phyloP scores from a whole-genome alignment of 768 basidiomycete genomes.

The Mycena venus region DNA sequence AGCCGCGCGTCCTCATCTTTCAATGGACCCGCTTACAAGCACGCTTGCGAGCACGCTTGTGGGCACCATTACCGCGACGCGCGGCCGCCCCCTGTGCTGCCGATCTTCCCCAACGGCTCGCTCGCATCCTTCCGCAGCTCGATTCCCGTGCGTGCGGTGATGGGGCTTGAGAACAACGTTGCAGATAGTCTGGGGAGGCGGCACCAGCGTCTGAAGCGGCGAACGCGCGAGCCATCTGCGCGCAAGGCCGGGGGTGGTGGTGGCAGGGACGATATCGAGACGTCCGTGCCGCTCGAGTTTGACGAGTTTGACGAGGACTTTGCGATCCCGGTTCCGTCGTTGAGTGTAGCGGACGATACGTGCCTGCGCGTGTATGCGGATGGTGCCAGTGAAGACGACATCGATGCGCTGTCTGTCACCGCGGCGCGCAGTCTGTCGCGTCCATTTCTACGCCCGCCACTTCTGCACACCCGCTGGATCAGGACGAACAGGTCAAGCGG shows the following conservation, averaged over 20 bases:
- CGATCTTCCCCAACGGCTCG: slow-evolving; percentile 82
- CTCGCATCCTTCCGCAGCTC: slow-evolving; percentile 59
- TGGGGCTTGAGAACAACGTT: slow-evolving; percentile 67
- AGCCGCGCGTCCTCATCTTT: slow-evolving; percentile 69
- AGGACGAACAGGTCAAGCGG: slow-evolving; percentile 50
- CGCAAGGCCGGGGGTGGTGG: slow-evolving; percentile 40
- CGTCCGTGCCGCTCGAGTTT: slow-evolving; percentile 68
- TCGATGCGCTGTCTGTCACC: slow-evolving; percentile 40
- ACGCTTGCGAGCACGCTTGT: slow-evolving; percentile 81
- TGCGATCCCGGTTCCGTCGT: slow-evolving; percentile 31
- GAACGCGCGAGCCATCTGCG: slow-evolving; percentile 60
- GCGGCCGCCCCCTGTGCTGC: slow-evolving; percentile 64
- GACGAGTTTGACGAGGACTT: slow-evolving; percentile 81
- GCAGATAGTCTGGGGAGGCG: slow-evolving; percentile 73
- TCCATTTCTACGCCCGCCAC: slow-evolving; percentile 57
- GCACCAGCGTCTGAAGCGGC: slow-evolving; percentile 62
- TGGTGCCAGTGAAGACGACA: slow-evolving; percentile 31
- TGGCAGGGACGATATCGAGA: slow-evolving; percentile 42
- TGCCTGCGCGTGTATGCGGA: slow-evolving; percentile 27
- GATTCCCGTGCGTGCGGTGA: slow-evolving; percentile 70
- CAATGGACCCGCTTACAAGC: too few relatives aligned
- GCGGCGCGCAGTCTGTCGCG: slow-evolving; percentile 46
- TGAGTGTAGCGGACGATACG: slow-evolving; percentile 33
- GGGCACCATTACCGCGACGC: slow-evolving; percentile 62
- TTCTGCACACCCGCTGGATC: slow-evolving; percentile 47